Evolutionary conservation across 768 basidiomycete species (phyloP).

Genomic region (Mycena floridula): DNA sequence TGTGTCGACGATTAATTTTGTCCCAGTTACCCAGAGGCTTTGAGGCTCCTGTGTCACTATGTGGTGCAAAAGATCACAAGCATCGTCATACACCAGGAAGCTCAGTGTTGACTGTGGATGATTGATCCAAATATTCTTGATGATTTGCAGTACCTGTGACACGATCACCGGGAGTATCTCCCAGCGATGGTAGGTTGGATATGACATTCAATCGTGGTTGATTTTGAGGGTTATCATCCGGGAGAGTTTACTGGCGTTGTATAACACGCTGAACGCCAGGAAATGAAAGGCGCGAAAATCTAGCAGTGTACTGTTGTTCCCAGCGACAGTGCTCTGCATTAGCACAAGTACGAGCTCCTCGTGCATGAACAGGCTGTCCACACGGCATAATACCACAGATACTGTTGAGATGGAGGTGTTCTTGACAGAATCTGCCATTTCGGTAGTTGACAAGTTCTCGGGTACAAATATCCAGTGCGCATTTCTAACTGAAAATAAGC

Average conservation of each 20-base stretch:
- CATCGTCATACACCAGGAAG: conserved; percentile 12
- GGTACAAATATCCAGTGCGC: conserved; percentile 15
- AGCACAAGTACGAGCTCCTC: conserved; percentile 16
- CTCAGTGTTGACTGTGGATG: conserved; percentile 1
- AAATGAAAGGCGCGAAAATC: conserved; percentile 16
- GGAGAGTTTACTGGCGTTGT: conserved; percentile 10
- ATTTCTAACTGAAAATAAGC: conserved; percentile 10
- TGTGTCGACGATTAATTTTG: conserved; percentile 13
- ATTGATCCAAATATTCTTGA: conserved; percentile 6
- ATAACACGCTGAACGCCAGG: conserved; percentile 21
- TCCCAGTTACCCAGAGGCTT: conserved; percentile 7
- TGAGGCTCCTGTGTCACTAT: conserved; percentile 9
- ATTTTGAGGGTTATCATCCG: not conserved
- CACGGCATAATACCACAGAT: conserved; percentile 21
- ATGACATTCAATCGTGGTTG: not conserved
- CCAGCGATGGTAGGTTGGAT: conserved; percentile 7
- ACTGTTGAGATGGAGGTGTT: conserved; percentile 10
- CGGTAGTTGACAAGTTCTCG: conserved; percentile 19
- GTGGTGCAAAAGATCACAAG: conserved; percentile 11
- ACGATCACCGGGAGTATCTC: conserved; percentile 5
- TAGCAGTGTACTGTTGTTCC: conserved; percentile 8
- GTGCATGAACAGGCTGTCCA: too few relatives aligned
- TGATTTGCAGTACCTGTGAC: conserved; percentile 9
- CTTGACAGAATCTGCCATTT: conserved; percentile 22
- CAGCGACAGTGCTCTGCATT: conserved; percentile 11